phyloP scores from a whole-genome alignment of 2,329 filamentous ascomycete genomes.

The Cladophialophora psammophila region DNA sequence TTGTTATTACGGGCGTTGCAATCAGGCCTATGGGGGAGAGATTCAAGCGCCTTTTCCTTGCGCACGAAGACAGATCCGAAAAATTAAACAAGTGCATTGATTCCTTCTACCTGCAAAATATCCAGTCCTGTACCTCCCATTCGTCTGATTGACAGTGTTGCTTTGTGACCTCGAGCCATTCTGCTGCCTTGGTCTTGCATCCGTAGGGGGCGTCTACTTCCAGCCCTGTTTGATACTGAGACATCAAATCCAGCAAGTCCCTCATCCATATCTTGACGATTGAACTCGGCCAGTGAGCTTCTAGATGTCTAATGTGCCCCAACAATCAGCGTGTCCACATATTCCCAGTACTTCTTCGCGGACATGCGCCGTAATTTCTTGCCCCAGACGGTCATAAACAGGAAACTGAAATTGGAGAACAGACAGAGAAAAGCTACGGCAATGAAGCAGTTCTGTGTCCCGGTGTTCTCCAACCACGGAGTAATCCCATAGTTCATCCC shows the following conservation, averaged over 20 bases:
- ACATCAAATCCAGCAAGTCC: neutral
- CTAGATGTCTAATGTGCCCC: neutral
- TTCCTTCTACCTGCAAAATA: too few species aligned
- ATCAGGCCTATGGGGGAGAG: too few species aligned
- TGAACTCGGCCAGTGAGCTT: neutral
- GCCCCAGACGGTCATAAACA: conserved; percentile 32
- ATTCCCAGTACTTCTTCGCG: conserved; percentile 26
- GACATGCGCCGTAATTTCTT: conserved; percentile 25
- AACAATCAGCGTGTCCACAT: conserved; percentile 25
- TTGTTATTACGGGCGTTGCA: too few species aligned
- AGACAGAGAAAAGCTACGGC: conserved; percentile 26
- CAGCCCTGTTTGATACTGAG: too few species aligned
- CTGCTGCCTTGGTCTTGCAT: neutral
- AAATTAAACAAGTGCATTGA: too few species aligned
- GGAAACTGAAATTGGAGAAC: conserved; percentile 26
- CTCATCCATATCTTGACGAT: neutral
- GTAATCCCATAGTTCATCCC: conserved; percentile 32
- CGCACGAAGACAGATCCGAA: too few species aligned
- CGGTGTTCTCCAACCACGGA: conserved; percentile 28
- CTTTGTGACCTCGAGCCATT: neutral
- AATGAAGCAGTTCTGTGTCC: conserved; percentile 26
- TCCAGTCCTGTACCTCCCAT: too few species aligned
- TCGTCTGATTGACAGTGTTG: too few species aligned
- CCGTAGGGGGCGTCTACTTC: too few species aligned
- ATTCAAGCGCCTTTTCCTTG: too few species aligned